Base-by-base conservation (phyloP, 768 basidiomycete genomes). In the Agaricus blazei region DNA sequence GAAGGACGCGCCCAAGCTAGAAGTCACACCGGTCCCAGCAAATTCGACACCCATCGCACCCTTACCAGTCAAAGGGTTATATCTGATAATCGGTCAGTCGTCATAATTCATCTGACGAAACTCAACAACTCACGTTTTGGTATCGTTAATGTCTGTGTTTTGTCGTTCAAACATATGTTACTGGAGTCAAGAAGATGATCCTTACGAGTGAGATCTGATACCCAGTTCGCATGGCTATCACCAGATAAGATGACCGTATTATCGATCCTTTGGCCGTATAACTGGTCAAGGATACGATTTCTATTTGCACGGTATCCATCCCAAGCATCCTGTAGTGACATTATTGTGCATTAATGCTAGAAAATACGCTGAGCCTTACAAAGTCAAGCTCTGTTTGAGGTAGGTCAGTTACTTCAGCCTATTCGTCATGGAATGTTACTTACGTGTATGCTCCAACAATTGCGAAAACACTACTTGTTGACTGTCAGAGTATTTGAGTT, bases 161-260 rank as follows among this genome's bases (percentile, higher is more conserved):
- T 44, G 6, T 12, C 5, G 3, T 2, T 14, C 23, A 15, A 15
- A n/a, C 8, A 28, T 26, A 8, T 7, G 19, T 34, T 31, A 27
- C 34, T 4, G 11, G 19, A 23, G 23, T 29, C 12, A 36, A 26
- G 24, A 48, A 11, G 27, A 15, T 6, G 11, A 9, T 12, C 27
- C 54, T 50, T 23, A 56, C 79, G 76, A 37, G 78, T 75, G 14
- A 81, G 70, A 60, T 84, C 81, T 41, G 77, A 81, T 12, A 78
- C 81, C 82, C 82, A 83, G 62, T 81, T 82, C 4, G 80, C 79
- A 60, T 84, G 82, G 51, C 79, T 79, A 61, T 85, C 83, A 11
- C 83, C 81, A n/a, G 82, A 72, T 19, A 84, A 70, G 52, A 83
- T 75, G 55, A 83, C 63, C 1, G 77, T 78, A 62, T 83, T 83